Evolutionary conservation across 2,329 filamentous ascomycete genomes (phyloP).

Genomic region (Cladorrhinum sp.): DNA sequence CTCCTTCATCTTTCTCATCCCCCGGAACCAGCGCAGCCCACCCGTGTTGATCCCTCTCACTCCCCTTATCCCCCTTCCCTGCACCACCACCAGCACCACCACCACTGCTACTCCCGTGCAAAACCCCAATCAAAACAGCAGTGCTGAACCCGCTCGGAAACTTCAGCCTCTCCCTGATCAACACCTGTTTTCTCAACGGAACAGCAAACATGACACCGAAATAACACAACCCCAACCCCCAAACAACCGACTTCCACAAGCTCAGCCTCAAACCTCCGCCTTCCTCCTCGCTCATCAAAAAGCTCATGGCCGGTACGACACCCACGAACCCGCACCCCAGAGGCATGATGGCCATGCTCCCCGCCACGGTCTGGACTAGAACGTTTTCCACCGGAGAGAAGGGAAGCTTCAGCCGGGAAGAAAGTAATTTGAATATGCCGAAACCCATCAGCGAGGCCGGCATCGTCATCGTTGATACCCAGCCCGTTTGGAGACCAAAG

Average conservation of each 20-base stretch:
- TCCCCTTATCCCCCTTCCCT: slow-evolving; percentile 30
- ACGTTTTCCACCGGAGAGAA: slow-evolving; percentile 97
- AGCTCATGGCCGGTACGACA: slow-evolving; percentile 85
- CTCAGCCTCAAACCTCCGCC: slow-evolving; percentile 71
- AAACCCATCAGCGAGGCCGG: slow-evolving; percentile 92
- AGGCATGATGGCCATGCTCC: slow-evolving; percentile 94
- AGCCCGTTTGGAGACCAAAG: slow-evolving; percentile 76
- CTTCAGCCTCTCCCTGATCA: slow-evolving; percentile 85
- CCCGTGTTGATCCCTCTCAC: background rate
- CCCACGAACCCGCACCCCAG: slow-evolving; percentile 94
- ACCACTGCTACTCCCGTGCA: too few relatives aligned
- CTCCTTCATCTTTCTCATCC: slow-evolving; percentile 16
- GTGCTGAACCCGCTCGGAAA: slow-evolving; percentile 97
- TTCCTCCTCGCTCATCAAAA: slow-evolving; percentile 73
- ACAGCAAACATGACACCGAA: slow-evolving; percentile 98
- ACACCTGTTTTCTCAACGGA: slow-evolving; percentile 84
- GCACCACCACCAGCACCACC: too few relatives aligned
- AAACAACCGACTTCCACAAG: slow-evolving; percentile 76
- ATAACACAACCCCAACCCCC: slow-evolving; percentile 90
- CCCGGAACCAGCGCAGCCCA: too few relatives aligned
- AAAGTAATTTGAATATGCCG: slow-evolving; percentile 81
- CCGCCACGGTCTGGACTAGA: slow-evolving; percentile 91
- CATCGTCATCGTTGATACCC: slow-evolving; percentile 86
- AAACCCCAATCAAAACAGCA: slow-evolving; percentile 83
- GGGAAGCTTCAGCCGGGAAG: slow-evolving; percentile 68